A percentile compares a stretch with the other conserved stretches of the same genome.
phyloP scores from a whole-genome alignment of 768 basidiomycete species.

The Tricholoma sp. region DNA sequence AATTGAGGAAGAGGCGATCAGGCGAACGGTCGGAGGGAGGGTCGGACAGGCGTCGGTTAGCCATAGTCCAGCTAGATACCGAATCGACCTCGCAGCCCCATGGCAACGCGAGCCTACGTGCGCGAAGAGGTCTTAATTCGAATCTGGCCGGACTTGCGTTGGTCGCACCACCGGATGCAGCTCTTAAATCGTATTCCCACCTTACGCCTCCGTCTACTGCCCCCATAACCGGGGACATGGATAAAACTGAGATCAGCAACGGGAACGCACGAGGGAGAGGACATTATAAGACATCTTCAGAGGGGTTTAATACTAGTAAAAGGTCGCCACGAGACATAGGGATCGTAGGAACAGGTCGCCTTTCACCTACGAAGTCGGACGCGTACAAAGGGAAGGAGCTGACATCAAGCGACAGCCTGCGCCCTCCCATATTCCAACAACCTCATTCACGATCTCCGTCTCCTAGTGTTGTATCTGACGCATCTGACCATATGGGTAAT shows the following conservation, averaged over 20 bases:
- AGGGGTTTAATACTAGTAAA: conserved; percentile 27
- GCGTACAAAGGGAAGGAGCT: conserved; percentile 10
- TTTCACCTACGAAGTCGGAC: conserved; percentile 6
- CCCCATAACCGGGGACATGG: conserved; percentile 28
- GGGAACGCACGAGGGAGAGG: conserved; percentile 8
- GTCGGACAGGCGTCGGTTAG: conserved; percentile 60
- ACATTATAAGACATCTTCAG: conserved; percentile 48
- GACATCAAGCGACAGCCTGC: conserved; percentile 22
- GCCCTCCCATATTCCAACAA: conserved; percentile 28
- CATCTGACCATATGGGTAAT: conserved; percentile 25
- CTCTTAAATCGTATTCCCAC: conserved; percentile 45
- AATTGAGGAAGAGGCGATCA: conserved; percentile 35
- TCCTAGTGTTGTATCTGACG: conserved; percentile 14
- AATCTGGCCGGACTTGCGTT: conserved; percentile 52
- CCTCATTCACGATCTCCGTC: conserved; percentile 29
- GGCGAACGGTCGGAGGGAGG: conserved; percentile 55
- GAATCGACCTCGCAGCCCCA: conserved; percentile 24
- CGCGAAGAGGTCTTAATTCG: conserved; percentile 35
- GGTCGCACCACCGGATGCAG: conserved; percentile 70
- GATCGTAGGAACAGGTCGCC: conserved; percentile 40
- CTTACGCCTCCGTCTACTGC: conserved; percentile 49
- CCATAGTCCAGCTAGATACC: conserved; percentile 58
- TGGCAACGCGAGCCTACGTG: conserved; percentile 26
- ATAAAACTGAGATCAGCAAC: background rate
- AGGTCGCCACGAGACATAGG: conserved; percentile 34